These are phyloP conservation scores for Erysimum cheiri DNA, from an alignment of 441 rosid genomes.

Conservation along the genomic window DNA sequence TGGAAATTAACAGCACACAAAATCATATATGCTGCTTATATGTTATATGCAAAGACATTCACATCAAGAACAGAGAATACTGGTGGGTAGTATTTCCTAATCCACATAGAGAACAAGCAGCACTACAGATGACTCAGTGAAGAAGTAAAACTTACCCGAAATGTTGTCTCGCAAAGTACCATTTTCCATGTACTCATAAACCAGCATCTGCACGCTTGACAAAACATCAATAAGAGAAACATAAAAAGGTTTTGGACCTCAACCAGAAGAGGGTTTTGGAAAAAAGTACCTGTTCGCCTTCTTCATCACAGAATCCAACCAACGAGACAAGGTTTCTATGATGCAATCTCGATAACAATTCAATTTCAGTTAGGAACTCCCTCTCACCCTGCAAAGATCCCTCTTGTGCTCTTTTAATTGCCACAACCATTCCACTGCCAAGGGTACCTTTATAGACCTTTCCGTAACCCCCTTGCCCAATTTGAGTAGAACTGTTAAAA, in stretches of 20 bases:
- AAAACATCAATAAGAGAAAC: constrained; percentile 30
- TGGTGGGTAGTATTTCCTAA: not conserved
- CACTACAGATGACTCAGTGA: constrained; percentile 9
- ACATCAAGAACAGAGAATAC: not conserved
- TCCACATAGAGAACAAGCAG: constrained; percentile 5
- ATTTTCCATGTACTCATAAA: constrained; percentile 88
- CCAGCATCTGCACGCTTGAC: constrained; percentile 72
- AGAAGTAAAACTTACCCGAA: constrained; percentile 58
- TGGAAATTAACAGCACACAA: not conserved
- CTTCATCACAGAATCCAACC: constrained; percentile 92
- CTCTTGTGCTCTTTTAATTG: constrained; percentile 92
- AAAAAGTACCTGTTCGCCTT: constrained; percentile 83
- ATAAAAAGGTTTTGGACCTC: not conserved
- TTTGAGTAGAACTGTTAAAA: constrained; percentile 69
- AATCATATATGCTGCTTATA: not conserved
- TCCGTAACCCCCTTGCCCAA: constrained; percentile 98
- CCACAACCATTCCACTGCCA: constrained; percentile 71
- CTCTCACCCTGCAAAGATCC: constrained; percentile 92
- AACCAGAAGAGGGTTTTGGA: constrained; percentile 15
- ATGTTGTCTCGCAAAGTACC: constrained; percentile 91
- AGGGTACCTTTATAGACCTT: constrained; percentile 83
- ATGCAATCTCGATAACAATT: constrained; percentile 86
- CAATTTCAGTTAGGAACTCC: constrained; percentile 92
- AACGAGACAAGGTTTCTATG: constrained; percentile 94
- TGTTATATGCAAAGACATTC: not conserved